Base-by-base conservation (phyloP, 371 early-diverging fungal species). In the Thermomucor indicae-seudaticae region DNA sequence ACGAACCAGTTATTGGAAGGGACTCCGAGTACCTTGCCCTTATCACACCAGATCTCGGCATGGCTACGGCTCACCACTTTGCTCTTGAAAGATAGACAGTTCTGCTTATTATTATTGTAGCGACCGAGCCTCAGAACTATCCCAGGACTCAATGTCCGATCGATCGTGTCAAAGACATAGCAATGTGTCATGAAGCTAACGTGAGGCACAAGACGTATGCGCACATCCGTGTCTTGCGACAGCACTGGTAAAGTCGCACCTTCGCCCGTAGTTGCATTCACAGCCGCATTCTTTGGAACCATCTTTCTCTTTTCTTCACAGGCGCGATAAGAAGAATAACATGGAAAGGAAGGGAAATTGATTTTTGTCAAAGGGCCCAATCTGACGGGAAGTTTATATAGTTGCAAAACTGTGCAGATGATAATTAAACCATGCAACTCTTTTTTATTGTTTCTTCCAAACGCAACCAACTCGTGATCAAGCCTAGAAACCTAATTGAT, bases 1-100 rank as follows among this genome's bases (percentile, higher is more conserved):
- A 10, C 14, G 32, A 32, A 14, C 14, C 8, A 32, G 4, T 22
- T 32, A 24, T 31, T 22, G 30, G 10, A 47, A 4, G 40, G 27
- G 22, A 30, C 28, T 31, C 19, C 11, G 6, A 28, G 32, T 40
- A 40, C 47, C 31, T 50, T 56, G 12, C 90, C 89, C 22, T 52
- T 46, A 40, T 79, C 76, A 19, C 83, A 73, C 89, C 91, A 95
- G 14, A 97, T 63, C 67, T 97, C 96, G 10, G 95, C 95, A 71
- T 97, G 96, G 40, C 81, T 81, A 30, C 97, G 83, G 45, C 86
- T 86, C 19, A 97, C 95, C 25, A 97, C 97, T 57, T 97, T 96
- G 65, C 86, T 87, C 60, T 89, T 88, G 78, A 97, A 97, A 16
- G 90, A 84, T 31, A 91, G 75, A 35, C 88, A 72, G 53, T 84